Evolutionary conservation across 2,329 filamentous ascomycete species (phyloP).

Genomic region (Tolypocladium ophioglossoides): DNA sequence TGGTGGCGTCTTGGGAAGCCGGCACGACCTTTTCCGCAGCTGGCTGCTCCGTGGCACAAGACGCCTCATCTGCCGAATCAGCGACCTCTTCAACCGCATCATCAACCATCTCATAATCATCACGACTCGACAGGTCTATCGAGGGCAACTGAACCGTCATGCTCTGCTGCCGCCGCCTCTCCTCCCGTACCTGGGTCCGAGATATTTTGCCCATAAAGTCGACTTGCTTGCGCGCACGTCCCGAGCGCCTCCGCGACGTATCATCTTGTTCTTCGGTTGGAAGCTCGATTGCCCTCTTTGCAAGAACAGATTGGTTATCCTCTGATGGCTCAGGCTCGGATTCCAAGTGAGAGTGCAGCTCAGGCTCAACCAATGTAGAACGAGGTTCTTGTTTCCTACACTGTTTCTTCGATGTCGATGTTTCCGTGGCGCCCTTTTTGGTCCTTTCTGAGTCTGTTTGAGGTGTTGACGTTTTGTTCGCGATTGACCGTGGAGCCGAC

Average conservation of each 20-base stretch:
- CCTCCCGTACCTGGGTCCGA: slow-evolving; percentile 13
- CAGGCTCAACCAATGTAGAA: background rate
- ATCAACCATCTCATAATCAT: slow-evolving; percentile 7
- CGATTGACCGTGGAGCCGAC: too few relatives aligned
- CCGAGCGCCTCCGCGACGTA: background rate
- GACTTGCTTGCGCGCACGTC: slow-evolving; percentile 12
- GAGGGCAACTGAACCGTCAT: slow-evolving; percentile 8
- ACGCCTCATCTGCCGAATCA: background rate
- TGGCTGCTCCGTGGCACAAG: background rate
- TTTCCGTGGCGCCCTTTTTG: background rate
- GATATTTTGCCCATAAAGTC: slow-evolving; percentile 19
- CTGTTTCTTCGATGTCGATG: background rate
- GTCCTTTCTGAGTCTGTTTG: background rate
- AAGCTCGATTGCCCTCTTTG: background rate
- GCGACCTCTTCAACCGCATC: background rate
- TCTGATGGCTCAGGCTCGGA: background rate
- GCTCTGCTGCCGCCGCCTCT: slow-evolving; percentile 2
- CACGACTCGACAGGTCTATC: slow-evolving; percentile 1
- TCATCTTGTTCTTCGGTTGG: background rate
- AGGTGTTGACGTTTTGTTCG: background rate
- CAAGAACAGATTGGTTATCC: background rate
- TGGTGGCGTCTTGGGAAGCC: slow-evolving; percentile 17
- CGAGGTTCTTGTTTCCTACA: background rate
- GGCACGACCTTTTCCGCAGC: slow-evolving; percentile 9
- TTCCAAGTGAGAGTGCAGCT: background rate